These are phyloP conservation scores for Babjeviella inositovora DNA, from an alignment of 805 yeast genomes.

Conservation along the genomic window DNA sequence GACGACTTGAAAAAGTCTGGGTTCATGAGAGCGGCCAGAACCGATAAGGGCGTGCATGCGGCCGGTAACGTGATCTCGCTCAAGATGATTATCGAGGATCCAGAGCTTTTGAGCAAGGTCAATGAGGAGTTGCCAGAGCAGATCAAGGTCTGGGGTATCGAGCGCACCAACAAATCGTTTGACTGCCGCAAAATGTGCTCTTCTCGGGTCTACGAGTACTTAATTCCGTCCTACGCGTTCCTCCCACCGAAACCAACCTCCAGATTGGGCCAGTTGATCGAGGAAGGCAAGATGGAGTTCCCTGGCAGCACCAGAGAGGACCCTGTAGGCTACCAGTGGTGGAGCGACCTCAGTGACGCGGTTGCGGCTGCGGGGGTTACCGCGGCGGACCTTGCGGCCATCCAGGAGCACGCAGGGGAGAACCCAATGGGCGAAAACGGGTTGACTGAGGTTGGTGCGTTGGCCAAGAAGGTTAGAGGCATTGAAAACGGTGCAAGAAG, in stretches of 20 bases:
- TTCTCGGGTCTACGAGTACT: constrained; percentile 88
- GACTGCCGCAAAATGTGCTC: constrained; percentile 94
- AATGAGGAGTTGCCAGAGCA: constrained; percentile 69
- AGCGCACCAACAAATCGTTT: constrained; percentile 76
- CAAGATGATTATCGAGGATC: constrained; percentile 75
- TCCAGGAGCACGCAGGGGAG: constrained; percentile 11
- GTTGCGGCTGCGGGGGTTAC: constrained; percentile 20
- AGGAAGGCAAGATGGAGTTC: constrained; percentile 27
- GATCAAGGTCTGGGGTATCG: constrained; percentile 86
- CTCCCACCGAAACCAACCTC: constrained; percentile 80
- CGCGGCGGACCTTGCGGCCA: constrained; percentile 15
- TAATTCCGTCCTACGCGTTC: constrained; percentile 82
- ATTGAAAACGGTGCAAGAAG: constrained; percentile 57
- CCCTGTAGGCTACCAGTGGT: constrained; percentile 58
- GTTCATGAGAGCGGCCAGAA: constrained; percentile 76
- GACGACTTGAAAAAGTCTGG: constrained; percentile 80
- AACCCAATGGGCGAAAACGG: constrained; percentile 16
- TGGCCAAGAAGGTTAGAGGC: constrained; percentile 35
- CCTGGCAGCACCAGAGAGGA: constrained; percentile 51
- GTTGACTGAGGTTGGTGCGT: constrained; percentile 15
- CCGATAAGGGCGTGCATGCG: constrained; percentile 96
- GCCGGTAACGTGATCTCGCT: constrained; percentile 85
- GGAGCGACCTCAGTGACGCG: constrained; percentile 32
- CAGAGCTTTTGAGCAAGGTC: constrained; percentile 54
- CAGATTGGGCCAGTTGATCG: constrained; percentile 42